Evolutionary conservation across 139 green algal genomes (phyloP).

Genomic region (Micromonas pusilla): DNA sequence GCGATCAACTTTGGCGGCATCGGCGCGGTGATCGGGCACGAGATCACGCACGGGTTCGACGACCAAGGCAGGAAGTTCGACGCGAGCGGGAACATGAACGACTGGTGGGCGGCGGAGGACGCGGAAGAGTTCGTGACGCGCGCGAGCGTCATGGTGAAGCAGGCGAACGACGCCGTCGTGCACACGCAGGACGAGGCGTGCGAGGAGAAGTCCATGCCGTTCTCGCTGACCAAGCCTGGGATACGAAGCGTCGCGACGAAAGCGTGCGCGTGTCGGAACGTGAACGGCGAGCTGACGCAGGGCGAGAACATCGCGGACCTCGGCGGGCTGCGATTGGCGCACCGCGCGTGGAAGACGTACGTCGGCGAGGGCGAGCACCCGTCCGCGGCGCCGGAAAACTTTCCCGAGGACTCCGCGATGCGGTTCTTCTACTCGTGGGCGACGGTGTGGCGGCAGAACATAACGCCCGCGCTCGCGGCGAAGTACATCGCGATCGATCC

Average conservation of each 20-base stretch:
- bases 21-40: slow-evolving; percentile 29
- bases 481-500: slow-evolving; percentile 3
- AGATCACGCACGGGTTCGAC: slow-evolving; percentile 27
- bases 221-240: neutral
- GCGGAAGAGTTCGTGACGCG: slow-evolving; percentile 14
- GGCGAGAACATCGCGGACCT: slow-evolving; percentile 32
- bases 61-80: slow-evolving; percentile 26
- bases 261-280: neutral
- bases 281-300: slow-evolving; percentile 29
- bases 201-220: neutral
- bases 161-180: slow-evolving; percentile 5
- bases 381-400: neutral
- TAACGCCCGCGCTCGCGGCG: neutral
- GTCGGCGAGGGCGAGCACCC: neutral
- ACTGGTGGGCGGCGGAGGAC: slow-evolving; percentile 22
- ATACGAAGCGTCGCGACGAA: neutral
- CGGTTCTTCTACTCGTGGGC: neutral
- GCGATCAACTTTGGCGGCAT: slow-evolving; percentile 34
- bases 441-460: slow-evolving; percentile 8
- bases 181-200: neutral
- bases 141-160: slow-evolving; percentile 19
- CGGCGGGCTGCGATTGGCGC: slow-evolving; percentile 16
- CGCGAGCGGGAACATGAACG: slow-evolving; percentile 14
- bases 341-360: slow-evolving; percentile 1
- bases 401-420: neutral